Percentiles rank a stretch among this genome's conserved stretches.
phyloP scores from a whole-genome alignment of 2,329 filamentous ascomycete species.

The Domatiomyces globalis region DNA sequence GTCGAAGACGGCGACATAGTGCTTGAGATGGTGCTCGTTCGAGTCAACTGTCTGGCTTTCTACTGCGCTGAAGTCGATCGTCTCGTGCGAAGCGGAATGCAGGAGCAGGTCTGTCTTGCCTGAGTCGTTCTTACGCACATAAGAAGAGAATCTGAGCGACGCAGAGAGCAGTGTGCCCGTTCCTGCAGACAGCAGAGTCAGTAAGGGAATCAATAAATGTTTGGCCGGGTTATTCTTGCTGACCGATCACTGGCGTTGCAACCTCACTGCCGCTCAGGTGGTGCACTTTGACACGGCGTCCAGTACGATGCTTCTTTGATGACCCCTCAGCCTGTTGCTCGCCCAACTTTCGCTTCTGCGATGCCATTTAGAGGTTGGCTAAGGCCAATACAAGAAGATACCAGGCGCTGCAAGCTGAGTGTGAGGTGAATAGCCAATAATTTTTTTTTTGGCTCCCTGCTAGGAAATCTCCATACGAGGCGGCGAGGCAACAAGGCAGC shows the following conservation, averaged over 20 bases:
- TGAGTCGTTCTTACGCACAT: constrained; percentile 8
- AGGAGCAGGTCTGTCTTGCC: constrained; percentile 38
- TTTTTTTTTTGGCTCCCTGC: no score
- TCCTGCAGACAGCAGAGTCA: background rate
- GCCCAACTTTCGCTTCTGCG: constrained; percentile 16
- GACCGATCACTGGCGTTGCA: constrained; percentile 17
- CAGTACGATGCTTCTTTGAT: constrained; percentile 12
- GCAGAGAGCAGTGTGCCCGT: constrained; percentile 15
- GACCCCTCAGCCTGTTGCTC: constrained; percentile 6
- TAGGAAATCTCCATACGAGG: no score
- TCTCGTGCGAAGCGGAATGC: constrained; percentile 46
- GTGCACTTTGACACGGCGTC: constrained; percentile 9
- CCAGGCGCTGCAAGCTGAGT: no score
- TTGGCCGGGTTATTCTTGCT: background rate
- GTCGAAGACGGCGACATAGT: constrained; percentile 49
- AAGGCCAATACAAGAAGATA: background rate
- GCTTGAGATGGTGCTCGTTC: constrained; percentile 39
- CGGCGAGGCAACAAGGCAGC: no score
- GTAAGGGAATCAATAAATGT: background rate
- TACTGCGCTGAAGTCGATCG: constrained; percentile 44
- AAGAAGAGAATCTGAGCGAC: constrained; percentile 1
- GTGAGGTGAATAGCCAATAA: no score
- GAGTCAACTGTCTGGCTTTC: constrained; percentile 32
- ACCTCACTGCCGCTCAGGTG: constrained; percentile 10
- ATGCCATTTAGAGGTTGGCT: constrained; percentile 4